Percentiles rank a stretch among this genome's conserved stretches.
Evolutionary conservation across 1,284 basidiomycete genomes (phyloP).

Genomic region (Ustilago trichophora): DNA sequence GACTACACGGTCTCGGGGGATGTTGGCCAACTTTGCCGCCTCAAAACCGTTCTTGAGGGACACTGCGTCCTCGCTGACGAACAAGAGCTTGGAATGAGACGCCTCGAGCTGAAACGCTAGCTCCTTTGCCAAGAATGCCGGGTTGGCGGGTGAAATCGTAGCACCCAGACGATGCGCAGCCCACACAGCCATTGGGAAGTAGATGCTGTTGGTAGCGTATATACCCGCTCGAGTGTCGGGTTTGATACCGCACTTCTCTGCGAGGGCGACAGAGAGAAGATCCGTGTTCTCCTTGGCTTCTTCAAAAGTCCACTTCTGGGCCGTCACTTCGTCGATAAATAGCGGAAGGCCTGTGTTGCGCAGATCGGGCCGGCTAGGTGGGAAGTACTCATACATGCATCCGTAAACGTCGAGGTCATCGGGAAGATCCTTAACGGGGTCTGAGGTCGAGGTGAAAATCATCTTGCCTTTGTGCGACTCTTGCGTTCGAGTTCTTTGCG

Average conservation of each 20-base stretch:
- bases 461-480: too few species aligned
- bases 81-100: constrained; percentile 72
- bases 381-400: constrained; percentile 55
- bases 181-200: constrained; percentile 79
- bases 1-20: constrained; percentile 69
- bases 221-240: constrained; percentile 41
- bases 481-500: too few species aligned
- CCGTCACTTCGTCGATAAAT: constrained; percentile 56
- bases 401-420: constrained; percentile 54
- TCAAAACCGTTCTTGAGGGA: constrained; percentile 69
- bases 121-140: constrained; percentile 76
- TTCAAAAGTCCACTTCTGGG: constrained; percentile 47
- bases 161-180: constrained; percentile 78
- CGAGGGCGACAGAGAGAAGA: constrained; percentile 36
- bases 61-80: constrained; percentile 72
- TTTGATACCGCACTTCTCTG: constrained; percentile 17
- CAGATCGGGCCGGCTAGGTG: constrained; percentile 40
- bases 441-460: constrained; percentile 44
- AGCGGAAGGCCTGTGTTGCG: constrained; percentile 49
- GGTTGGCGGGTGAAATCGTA: constrained; percentile 78
- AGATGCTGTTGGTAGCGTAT: constrained; percentile 66
- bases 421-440: constrained; percentile 40
- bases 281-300: constrained; percentile 45
- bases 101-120: constrained; percentile 69
- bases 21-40: constrained; percentile 71